Base-by-base conservation (phyloP, 768 basidiomycete genomes). In the Suillus plorans region DNA sequence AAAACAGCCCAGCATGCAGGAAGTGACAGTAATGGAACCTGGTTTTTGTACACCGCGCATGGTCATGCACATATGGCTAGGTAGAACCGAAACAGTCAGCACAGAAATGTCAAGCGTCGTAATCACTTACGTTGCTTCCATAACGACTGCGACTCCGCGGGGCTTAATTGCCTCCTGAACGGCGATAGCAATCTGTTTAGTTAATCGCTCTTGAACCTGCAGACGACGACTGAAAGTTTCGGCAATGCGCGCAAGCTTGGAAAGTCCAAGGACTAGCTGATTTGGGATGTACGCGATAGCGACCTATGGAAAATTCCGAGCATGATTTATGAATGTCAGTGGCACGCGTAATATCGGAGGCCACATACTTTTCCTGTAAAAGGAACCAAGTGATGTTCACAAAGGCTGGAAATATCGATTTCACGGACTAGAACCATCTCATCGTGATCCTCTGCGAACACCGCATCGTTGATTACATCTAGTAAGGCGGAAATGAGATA, bases 1-100 rank as follows among this genome's bases (percentile, higher is more conserved):
- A 86, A 99, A 99, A 75, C 95, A 97, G 18, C 97, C 97, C 61
- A 98, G 82, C 97, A 99, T 99, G 70, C 95, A 97, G 6, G 93
- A 95, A 7, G 97, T 99, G 53, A 95, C 91, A 0, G 97, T 99
- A 28, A 92, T 87, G 8, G 97, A 85, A 31, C 97, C 97, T 3
- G 97, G 97, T 79, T 99, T 99, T 79, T 99, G 97, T 10, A 99
- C 97, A 62, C 97, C 97, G 67, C 97, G 91, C 97, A 99, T 99
- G 4, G 97, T 95, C 97, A 99, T 99, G 74, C 97, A 99, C 77
- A 98, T 85, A 78, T 99, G 97, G 28, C 94, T 96, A 72, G 6
- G 42, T 55, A 58, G 64, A 61, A 44, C 25, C 64, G 63, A 64
- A 57, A 45, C 37, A 61, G n/a, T 62, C 47, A 69, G 70, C 62